Evolutionary conservation across 352 stramenopile species (phyloP).

Genomic region (Phytophthora uliginosa): DNA sequence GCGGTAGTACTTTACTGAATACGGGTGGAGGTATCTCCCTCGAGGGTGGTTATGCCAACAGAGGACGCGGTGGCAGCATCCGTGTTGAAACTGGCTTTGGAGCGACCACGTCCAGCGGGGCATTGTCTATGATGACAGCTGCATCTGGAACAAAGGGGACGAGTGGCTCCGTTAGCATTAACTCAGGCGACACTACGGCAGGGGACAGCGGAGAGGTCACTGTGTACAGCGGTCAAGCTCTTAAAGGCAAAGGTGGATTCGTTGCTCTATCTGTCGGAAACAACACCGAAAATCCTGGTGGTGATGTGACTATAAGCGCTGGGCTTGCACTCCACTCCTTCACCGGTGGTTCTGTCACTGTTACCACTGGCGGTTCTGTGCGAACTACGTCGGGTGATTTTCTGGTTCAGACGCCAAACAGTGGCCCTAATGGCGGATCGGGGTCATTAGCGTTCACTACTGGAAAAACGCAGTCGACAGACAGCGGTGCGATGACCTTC

Average conservation of each 20-base stretch:
- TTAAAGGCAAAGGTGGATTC: slow-evolving; percentile 65
- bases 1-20: slow-evolving; percentile 58
- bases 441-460: slow-evolving; percentile 48
- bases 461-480: slow-evolving; percentile 26
- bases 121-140: slow-evolving; percentile 57
- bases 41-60: slow-evolving; percentile 74
- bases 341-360: slow-evolving; percentile 58
- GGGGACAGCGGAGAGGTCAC: slow-evolving; percentile 75
- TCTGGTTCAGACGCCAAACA: slow-evolving; percentile 66
- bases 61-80: slow-evolving; percentile 68
- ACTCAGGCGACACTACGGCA: slow-evolving; percentile 67
- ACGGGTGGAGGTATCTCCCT: slow-evolving; percentile 80
- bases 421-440: slow-evolving; percentile 56
- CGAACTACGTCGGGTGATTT: slow-evolving; percentile 71
- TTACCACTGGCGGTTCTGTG: slow-evolving; percentile 68
- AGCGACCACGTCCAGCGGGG: slow-evolving; percentile 63
- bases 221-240: slow-evolving; percentile 64
- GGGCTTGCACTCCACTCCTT: slow-evolving; percentile 73
- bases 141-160: slow-evolving; percentile 68
- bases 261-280: slow-evolving; percentile 65
- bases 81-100: slow-evolving; percentile 59
- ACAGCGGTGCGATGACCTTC: slow-evolving; percentile 40
- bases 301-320: slow-evolving; percentile 69
- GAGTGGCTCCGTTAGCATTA: slow-evolving; percentile 57
- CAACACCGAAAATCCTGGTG: slow-evolving; percentile 61